Conservation (phyloP, 2,329 filamentous ascomycete species). For the Karstenula rhodostoma region DNA sequence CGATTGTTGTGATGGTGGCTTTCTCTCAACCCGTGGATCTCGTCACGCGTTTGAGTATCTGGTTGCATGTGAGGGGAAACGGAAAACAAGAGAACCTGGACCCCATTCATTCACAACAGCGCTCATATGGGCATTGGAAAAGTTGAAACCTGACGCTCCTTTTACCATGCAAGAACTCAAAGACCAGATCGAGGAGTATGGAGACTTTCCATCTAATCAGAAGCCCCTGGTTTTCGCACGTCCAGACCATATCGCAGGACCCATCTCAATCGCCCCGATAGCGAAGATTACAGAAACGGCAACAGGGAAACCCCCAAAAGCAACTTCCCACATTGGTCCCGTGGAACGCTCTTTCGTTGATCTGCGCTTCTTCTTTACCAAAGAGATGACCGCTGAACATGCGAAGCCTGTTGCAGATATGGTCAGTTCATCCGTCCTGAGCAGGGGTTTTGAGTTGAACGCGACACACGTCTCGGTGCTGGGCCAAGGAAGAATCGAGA, state of each 20-base stretch:
- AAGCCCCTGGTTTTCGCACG: slow-evolving; percentile 12
- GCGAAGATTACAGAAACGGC: not conserved
- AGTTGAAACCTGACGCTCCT: slow-evolving; percentile 1
- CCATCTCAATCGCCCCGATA: slow-evolving; percentile 14
- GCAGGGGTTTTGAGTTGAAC: not conserved
- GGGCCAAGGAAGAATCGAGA: not conserved
- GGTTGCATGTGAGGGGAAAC: slow-evolving; percentile 9
- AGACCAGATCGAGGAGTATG: slow-evolving; percentile 8
- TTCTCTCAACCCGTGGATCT: slow-evolving; percentile 14
- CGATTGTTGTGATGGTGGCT: slow-evolving; percentile 33
- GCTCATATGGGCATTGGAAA: slow-evolving; percentile 20
- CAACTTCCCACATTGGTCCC: slow-evolving; percentile 5
- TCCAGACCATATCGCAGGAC: slow-evolving; percentile 2
- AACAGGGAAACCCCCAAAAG: not conserved
- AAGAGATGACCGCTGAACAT: slow-evolving; percentile 1
- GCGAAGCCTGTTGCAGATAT: slow-evolving; percentile 8
- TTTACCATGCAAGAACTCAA: slow-evolving; percentile 8
- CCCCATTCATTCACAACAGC: slow-evolving; percentile 17
- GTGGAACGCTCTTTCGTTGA: slow-evolving; percentile 18
- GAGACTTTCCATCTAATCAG: slow-evolving; percentile 13
- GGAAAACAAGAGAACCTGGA: slow-evolving; percentile 2
- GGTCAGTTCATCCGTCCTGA: slow-evolving; percentile 5
- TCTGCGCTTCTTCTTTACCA: slow-evolving; percentile 21
- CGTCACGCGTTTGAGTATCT: slow-evolving; percentile 16
- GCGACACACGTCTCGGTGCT: slow-evolving; percentile 16